Base-by-base conservation (phyloP, 805 yeast species). In the Wickerhamiella vanderwaltii region DNA sequence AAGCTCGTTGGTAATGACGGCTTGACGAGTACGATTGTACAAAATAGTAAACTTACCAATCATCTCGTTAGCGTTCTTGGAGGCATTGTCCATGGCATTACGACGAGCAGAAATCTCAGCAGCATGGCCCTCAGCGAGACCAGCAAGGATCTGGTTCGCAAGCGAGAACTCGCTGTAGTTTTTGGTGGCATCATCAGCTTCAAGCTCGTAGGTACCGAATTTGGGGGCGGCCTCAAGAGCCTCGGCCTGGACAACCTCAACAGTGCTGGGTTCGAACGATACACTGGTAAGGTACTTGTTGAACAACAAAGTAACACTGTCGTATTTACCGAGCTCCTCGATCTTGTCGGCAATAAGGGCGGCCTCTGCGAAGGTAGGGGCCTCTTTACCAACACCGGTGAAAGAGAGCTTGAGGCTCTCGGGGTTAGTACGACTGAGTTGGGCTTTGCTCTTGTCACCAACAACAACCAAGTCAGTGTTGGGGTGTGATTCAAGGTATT, bases 41-140 rank as follows among this genome's bases (percentile, higher is more conserved):
- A 91, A 78, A 66, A 91, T 91, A 55, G 97, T 81, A 81, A 83
- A 88, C 63, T 75, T 80, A 70, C 75, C 77, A 64, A 91, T 91
- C 97, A 91, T 91, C 59, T 91, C 98, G 70, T 94, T 95, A 50
- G 98, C 98, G 64, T 88, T 88, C 91, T 91, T 88, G 55, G 96
- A 86, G 50, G 98, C 98, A 62, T 91, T 91, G 70, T 88, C 98
- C 98, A 88, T 88, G 55, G 98, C 97, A 64, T 85, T 88, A 78
- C 98, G 87, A 79, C 98, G 87, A 47, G 98, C 95, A 51, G 93
- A 80, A 53, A 87, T 75, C 73, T 88, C 98, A 46, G 97, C 83
- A 48, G 97, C 96, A 67, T 88, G 87, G 67, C 96, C 97, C 64
- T 91, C 95, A 51, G 96, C 88, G 73, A 87, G 74, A 48, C 95